These are phyloP conservation scores for Adansonia gregorii DNA, from an alignment of 441 rosid species.

Conservation along the genomic window DNA sequence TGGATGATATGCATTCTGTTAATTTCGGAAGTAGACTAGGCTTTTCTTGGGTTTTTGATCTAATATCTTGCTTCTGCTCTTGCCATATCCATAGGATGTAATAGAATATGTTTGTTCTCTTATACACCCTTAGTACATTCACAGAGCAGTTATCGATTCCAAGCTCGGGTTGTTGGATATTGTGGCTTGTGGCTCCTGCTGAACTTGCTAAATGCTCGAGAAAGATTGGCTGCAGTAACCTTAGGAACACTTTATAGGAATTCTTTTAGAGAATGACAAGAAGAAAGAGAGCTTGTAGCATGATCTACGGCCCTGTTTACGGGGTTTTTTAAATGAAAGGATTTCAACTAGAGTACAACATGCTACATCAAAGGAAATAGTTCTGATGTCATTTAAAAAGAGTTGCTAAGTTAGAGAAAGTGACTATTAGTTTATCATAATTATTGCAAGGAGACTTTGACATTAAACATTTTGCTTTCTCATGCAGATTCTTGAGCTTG, in stretches of 20 bases:
- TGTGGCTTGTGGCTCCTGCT: neutral
- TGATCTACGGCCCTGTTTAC: neutral
- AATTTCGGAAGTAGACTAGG: neutral
- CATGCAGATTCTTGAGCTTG: neutral
- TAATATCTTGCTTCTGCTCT: neutral
- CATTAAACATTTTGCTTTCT: neutral
- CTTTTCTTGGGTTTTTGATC: neutral
- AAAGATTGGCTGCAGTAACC: neutral
- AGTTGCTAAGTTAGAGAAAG: neutral
- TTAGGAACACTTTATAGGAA: neutral
- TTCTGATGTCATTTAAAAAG: neutral
- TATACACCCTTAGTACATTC: neutral
- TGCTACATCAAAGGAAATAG: neutral
- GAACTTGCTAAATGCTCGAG: neutral
- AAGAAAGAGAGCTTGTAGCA: neutral
- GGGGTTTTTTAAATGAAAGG: neutral
- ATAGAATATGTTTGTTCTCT: neutral
- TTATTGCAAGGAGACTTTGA: neutral
- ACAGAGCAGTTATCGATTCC: neutral
- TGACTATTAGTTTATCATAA: neutral
- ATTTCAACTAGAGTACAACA: neutral
- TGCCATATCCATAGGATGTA: neutral
- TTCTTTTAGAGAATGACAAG: neutral
- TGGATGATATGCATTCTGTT: neutral
- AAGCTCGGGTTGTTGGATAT: neutral